Evolutionary conservation across 805 yeast genomes (phyloP).

Genomic region (Candida ulmi): DNA sequence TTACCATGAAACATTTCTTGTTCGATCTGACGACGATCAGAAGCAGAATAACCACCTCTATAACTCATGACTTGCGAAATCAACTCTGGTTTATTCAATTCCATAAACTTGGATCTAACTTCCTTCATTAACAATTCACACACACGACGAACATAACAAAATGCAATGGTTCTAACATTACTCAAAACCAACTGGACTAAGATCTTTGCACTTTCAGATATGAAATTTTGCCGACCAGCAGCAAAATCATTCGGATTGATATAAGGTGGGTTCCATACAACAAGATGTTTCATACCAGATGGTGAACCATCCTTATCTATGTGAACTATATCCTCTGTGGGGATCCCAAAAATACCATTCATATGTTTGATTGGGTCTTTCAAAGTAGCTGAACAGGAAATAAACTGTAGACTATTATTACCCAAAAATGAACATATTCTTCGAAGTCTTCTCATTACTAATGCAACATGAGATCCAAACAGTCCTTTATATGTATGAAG

Average conservation of each 20-base stretch:
- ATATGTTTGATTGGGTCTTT: conserved; percentile 69
- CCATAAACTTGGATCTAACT: conserved; percentile 50
- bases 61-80: conserved; percentile 79
- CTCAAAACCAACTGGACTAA: conserved; percentile 58
- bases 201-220: conserved; percentile 71
- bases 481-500: conserved; percentile 85
- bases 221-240: conserved; percentile 62
- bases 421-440: conserved; percentile 55
- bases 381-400: conserved; percentile 94
- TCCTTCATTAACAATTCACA: conserved; percentile 89
- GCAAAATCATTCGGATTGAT: conserved; percentile 52
- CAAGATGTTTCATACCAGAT: conserved; percentile 63
- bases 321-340: conserved; percentile 44
- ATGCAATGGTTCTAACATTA: conserved; percentile 78
- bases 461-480: conserved; percentile 89
- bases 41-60: conserved; percentile 88
- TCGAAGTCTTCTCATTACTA: conserved; percentile 73
- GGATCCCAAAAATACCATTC: conserved; percentile 67
- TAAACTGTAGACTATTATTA: conserved; percentile 52
- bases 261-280: conserved; percentile 83
- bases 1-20: conserved; percentile 85
- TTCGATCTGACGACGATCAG: conserved; percentile 84
- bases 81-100: conserved; percentile 38
- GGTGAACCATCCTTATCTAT: conserved; percentile 86
- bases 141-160: conserved; percentile 78